A percentile compares a stretch with the other conserved stretches of the same genome.
Conservation (phyloP, 768 basidiomycete species). For the Pulveroboletus sp. region DNA sequence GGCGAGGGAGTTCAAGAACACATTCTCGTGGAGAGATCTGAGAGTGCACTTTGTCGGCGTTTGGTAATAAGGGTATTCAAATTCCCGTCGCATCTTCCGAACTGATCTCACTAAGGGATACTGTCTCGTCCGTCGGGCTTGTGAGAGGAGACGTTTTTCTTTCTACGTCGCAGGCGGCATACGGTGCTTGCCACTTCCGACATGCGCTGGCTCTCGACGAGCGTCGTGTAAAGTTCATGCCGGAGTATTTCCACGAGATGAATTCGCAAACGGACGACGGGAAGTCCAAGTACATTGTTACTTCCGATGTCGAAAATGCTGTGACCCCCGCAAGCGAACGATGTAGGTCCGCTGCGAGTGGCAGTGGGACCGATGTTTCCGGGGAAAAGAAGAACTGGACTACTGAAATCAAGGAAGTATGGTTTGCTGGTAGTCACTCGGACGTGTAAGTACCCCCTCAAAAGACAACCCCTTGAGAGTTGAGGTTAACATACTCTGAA, state of each 20-base stretch:
- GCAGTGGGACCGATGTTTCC: not conserved
- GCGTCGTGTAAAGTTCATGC: slow-evolving; percentile 56
- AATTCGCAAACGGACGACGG: slow-evolving; percentile 17
- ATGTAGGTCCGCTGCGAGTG: not conserved
- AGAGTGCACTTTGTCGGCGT: slow-evolving; percentile 51
- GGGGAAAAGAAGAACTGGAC: not conserved
- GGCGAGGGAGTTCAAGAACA: slow-evolving; percentile 38
- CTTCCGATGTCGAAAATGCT: not conserved
- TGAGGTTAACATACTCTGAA: not conserved
- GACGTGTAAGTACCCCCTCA: slow-evolving; percentile 26
- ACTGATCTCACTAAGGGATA: slow-evolving; percentile 47
- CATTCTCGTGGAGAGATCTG: slow-evolving; percentile 43
- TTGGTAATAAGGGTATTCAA: slow-evolving; percentile 39
- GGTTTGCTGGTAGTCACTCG: slow-evolving; percentile 54
- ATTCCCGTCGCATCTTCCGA: too few relatives aligned
- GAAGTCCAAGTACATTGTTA: slow-evolving; percentile 8
- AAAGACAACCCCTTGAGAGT: too few relatives aligned
- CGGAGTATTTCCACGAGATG: slow-evolving; percentile 34
- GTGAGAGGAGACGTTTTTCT: slow-evolving; percentile 44
- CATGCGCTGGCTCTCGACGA: slow-evolving; percentile 69
- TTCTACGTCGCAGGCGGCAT: slow-evolving; percentile 57
- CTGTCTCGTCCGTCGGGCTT: slow-evolving; percentile 61
- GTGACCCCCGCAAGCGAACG: not conserved
- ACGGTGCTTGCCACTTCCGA: slow-evolving; percentile 55
- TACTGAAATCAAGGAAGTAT: slow-evolving; percentile 56